Base-by-base conservation (phyloP, 495 filamentous ascomycete genomes). In the Daldinia caldariorum region DNA sequence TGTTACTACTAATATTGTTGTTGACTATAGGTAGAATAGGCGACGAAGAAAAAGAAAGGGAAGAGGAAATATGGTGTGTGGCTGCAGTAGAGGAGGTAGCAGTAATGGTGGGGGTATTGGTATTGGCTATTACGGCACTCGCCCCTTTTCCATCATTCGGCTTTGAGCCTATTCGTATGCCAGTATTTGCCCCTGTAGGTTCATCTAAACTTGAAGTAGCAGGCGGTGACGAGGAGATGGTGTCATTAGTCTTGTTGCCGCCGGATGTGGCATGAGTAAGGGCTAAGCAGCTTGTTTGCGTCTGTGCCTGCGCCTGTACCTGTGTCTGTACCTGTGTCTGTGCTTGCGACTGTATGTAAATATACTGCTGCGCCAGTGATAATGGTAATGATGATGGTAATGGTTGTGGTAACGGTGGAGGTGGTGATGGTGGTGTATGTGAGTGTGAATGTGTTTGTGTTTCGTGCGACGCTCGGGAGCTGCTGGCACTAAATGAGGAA, bases 151-250 rank as follows among this genome's bases (percentile, higher is more conserved):
- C 64, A 68, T 63, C 41, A 58, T 55, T 54, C 37, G 61, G 47
- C 16, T 53, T 58, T 26, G 60, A 39, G 34, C 61, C 60, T 47
- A 22, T 41, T 37, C 45, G 22, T 55, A 50, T 32, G 39, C 58
- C 58, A 41, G 51, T 38, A 51, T 35, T 50, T 20, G 50, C 47
- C 41, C 45, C 38, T 57, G 45, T 51, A 26, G 26, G 26, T 3
- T 26, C 3, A 31, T 8, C 29, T 58, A 22, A 29, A 18, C 22
- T 67, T 43, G 58, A 54, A 49, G 41, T 26, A 55, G 60, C 14
- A 71, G 63, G 69, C 69, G 69, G 69, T 71, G 69, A 67, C 69
- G 69, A 71, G 63, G 53, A 34, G 54, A 67, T 37, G 59, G 32
- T 63, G 49, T 55, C 55, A 67, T 58, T 31, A 32, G 38, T 53